These are phyloP conservation scores for Drechslerella dactyloides DNA, from an alignment of 2,329 filamentous ascomycete species.

Conservation along the genomic window DNA sequence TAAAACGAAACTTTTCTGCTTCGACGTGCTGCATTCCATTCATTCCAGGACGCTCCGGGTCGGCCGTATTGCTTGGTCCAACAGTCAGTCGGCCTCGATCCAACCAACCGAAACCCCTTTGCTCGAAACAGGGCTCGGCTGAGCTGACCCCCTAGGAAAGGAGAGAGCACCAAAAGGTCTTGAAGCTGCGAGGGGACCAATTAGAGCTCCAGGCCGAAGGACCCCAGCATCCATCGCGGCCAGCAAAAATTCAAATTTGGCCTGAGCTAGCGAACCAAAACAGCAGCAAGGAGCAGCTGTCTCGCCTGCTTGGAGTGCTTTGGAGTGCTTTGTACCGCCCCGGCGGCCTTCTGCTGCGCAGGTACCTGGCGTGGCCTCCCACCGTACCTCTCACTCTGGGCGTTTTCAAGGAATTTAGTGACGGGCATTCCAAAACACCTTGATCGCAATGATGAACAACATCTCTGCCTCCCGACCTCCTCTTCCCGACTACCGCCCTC, in stretches of 20 bases:
- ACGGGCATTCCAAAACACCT: slow-evolving; percentile 29
- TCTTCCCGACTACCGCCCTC: slow-evolving; percentile 55
- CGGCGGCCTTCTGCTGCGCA: slow-evolving; percentile 9
- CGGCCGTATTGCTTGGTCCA: neutral
- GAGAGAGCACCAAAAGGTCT: slow-evolving; percentile 5
- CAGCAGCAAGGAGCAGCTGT: slow-evolving; percentile 6
- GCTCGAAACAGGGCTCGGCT: slow-evolving; percentile 19
- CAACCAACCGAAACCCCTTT: slow-evolving; percentile 18
- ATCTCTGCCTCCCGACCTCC: slow-evolving; percentile 39
- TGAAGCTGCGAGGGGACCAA: slow-evolving; percentile 5
- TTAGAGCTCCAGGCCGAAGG: slow-evolving; percentile 8
- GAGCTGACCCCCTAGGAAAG: slow-evolving; percentile 14
- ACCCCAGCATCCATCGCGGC: neutral
- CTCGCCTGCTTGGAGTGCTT: slow-evolving; percentile 1
- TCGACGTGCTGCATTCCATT: neutral
- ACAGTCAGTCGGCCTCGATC: neutral
- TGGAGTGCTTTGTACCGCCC: neutral
- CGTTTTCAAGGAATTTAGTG: slow-evolving; percentile 46
- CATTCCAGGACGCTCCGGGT: neutral
- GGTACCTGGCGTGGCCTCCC: neutral
- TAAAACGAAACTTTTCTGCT: neutral
- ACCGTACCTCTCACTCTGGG: slow-evolving; percentile 26
- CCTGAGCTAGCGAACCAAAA: neutral
- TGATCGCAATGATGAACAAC: slow-evolving; percentile 40
- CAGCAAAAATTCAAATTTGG: slow-evolving; percentile 3